A percentile compares a stretch with the other conserved stretches of the same genome.
phyloP scores from a whole-genome alignment of 352 stramenopile genomes.

The Globisporangium cylindrosporum region DNA sequence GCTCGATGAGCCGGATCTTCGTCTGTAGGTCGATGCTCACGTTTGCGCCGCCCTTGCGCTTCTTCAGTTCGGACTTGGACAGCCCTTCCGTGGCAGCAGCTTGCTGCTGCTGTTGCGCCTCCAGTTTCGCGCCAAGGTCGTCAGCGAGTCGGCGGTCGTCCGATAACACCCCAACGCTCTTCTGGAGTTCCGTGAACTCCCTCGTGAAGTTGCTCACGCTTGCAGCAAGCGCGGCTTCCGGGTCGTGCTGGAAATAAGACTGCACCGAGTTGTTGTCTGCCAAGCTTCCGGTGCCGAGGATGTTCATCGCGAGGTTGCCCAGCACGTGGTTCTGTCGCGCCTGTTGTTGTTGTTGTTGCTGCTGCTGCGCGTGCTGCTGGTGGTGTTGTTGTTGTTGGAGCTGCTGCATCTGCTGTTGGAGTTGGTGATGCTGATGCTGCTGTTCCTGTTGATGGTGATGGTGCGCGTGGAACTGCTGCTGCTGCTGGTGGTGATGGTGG shows the following conservation, averaged over 20 bases:
- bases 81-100: conserved; percentile 4
- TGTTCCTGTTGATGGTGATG: not conserved
- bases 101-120: conserved; percentile 23
- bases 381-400: conserved; percentile 11
- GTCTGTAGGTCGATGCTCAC: conserved; percentile 80
- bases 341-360: conserved; percentile 11
- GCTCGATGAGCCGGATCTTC: conserved; percentile 82
- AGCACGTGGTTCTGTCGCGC: conserved; percentile 16
- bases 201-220: conserved; percentile 17
- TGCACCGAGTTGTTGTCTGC: conserved; percentile 23
- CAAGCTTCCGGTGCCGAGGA: conserved; percentile 6
- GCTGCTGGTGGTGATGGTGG: conserved; percentile 12
- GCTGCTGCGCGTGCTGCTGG: conserved; percentile 10
- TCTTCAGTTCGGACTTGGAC: conserved; percentile 28
- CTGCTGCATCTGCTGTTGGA: conserved; percentile 7
- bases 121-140: conserved; percentile 21
- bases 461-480: not conserved
- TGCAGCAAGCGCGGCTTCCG: conserved; percentile 7
- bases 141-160: conserved; percentile 36
- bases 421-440: not conserved
- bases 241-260: conserved; percentile 42
- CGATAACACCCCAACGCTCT: conserved; percentile 32
- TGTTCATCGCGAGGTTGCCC: conserved; percentile 17
- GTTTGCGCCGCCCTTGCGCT: conserved; percentile 56
- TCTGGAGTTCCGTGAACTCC: conserved; percentile 51